Conservation (phyloP, 2,329 filamentous ascomycete species). For the Fusarium sp. region DNA sequence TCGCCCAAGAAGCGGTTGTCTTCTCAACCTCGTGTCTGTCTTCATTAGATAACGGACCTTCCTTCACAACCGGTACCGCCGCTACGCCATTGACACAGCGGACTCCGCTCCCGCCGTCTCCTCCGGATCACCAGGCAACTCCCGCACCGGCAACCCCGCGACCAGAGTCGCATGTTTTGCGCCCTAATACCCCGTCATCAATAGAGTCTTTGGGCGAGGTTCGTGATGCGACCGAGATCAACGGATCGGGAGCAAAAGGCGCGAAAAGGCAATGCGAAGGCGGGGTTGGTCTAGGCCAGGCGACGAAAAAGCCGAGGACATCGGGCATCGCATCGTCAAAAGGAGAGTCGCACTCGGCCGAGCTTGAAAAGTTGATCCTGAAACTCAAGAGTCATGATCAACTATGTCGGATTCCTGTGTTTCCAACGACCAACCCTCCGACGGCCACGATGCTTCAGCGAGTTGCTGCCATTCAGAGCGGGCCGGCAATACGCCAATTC, state of each 20-base stretch:
- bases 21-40: not conserved
- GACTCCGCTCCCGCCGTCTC: not conserved
- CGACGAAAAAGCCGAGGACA: not conserved
- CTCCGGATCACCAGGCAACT: not conserved
- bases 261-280: not conserved
- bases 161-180: not conserved
- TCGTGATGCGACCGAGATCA: not conserved
- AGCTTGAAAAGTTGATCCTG: not conserved
- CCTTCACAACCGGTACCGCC: not conserved
- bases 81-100: not conserved
- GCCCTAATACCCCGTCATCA: not conserved
- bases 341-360: not conserved
- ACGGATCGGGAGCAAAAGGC: not conserved
- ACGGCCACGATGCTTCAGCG: not conserved
- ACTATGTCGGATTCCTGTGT: not conserved
- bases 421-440: not conserved
- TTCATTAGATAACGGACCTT: not conserved
- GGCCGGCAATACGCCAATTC: not conserved
- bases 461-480: not conserved
- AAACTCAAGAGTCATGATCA: not conserved
- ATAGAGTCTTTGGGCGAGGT: not conserved
- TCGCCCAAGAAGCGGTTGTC: not conserved
- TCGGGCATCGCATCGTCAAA: not conserved
- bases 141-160: not conserved
- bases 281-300: not conserved